These are phyloP conservation scores for Cynara cardunculus DNA, from an alignment of 129 eudicot genomes.

Conservation along the genomic window DNA sequence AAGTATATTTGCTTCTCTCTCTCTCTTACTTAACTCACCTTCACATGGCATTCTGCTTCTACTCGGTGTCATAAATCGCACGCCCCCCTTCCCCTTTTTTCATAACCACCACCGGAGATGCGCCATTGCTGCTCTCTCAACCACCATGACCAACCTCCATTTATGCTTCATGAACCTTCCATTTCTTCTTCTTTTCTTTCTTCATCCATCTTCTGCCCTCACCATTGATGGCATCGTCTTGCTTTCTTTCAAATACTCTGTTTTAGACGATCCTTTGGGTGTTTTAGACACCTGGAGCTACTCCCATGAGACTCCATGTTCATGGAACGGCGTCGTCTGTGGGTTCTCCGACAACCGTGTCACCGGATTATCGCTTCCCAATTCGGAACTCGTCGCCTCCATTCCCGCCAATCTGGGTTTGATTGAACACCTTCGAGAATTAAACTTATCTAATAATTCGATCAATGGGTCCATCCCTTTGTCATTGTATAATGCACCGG, in stretches of 20 bases:
- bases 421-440: slow-evolving; percentile 37
- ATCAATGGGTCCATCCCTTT: slow-evolving; percentile 72
- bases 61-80: slow-evolving; percentile 21
- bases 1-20: slow-evolving; percentile 9
- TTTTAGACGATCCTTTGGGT: slow-evolving; percentile 51
- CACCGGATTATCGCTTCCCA: slow-evolving; percentile 54
- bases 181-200: slow-evolving; percentile 7
- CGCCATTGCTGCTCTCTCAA: slow-evolving; percentile 13
- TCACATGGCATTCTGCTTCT: slow-evolving; percentile 29
- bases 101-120: slow-evolving; percentile 6
- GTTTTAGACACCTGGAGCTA: slow-evolving; percentile 48
- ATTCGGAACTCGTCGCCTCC: slow-evolving; percentile 47
- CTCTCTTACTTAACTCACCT: slow-evolving; percentile 1
- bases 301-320: slow-evolving; percentile 60
- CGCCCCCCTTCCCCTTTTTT: not conserved
- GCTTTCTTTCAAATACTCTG: slow-evolving; percentile 60
- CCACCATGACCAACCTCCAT: slow-evolving; percentile 21
- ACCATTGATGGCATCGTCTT: slow-evolving; percentile 60
- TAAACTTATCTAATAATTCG: slow-evolving; percentile 68
- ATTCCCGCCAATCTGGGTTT: slow-evolving; percentile 68
- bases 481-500: slow-evolving; percentile 37
- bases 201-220: slow-evolving; percentile 33
- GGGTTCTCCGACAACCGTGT: slow-evolving; percentile 37
- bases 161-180: slow-evolving; percentile 33
- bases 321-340: slow-evolving; percentile 74